Evolutionary conservation across 2,329 filamentous ascomycete species (phyloP), one percentile per base, ranked within the genome.

Genomic region (Aspergillus sclerotialis): DNA sequence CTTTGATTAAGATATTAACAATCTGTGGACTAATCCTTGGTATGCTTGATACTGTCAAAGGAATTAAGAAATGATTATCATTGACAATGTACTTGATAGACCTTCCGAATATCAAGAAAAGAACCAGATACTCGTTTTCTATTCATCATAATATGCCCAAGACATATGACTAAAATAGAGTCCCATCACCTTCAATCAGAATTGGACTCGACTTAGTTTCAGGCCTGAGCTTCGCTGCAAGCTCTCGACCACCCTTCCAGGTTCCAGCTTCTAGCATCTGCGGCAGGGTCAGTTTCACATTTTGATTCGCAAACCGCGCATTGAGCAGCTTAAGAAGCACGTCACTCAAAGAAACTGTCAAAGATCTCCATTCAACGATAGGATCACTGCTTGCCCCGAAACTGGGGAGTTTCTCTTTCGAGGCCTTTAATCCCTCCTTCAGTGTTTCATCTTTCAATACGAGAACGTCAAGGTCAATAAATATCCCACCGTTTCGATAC

Each of bases 401-500:
- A 59, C 76, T 46, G 4, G 60, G 56, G 18, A 64, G 43, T 7
- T 41, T 29, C 18, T 46, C 23, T 11, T 53, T 49, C 63, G 58
- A 78, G 35, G 70, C 60, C 10, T 60, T 44, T 10, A 69, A 50
- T 0, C 74, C 73, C 4, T 63, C 49, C 26, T 67, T 56, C 30
- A 61, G 33, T 3, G 67, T 64, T 0, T 65, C 59, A 0, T 58
- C 40, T 48, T 75, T 78, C 6, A 80, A 56, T 2, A 60, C 65
- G 16, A 78, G 41, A 0, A 75, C 72, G 0, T 68, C 70, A 13
- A 76, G 50, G 23, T 78, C 82, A 30, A 84, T 70, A 23, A 84
- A 79, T 0, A 85, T 58, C 0, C 81, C 81, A 2, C 81, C 81
- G 38, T 85, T 85, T 33, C 82, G 73, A 45, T 85, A 85, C 51